Base-by-base conservation (phyloP, 1,284 basidiomycete genomes). In the Filobasidium uniguttulatum region DNA sequence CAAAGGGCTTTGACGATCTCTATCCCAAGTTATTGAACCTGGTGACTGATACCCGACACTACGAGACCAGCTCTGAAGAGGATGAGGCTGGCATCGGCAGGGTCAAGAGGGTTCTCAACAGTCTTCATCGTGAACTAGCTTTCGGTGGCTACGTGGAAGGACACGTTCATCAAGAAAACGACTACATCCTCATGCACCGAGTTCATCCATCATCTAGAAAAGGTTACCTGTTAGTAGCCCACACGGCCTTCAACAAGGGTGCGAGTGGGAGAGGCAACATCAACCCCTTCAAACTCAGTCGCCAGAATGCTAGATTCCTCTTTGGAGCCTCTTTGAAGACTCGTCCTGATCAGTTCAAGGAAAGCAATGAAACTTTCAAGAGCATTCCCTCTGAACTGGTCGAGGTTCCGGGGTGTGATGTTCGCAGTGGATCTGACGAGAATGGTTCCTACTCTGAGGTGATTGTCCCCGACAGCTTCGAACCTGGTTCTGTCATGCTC, bases 1-100 rank as follows among this genome's bases (percentile, higher is more conserved):
- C 88, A 58, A 93, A 94, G 67, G 90, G 90, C 29, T 93, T 91
- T 61, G 90, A 96, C 62, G 90, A 96, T 60, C 69, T 96, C n/a
- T 94, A 94, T 64, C 89, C 90, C 5, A 88, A 87, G 65, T 70
- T 91, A 17, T 69, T 96, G 35, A 79, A 93, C 64, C 73, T 96
- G 30, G 91, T 96, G 14, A 73, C 72, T 12, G 90, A 96, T 67
- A 82, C 78, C 60, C 74, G 88, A 55, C 67, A 71, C 59, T 96
- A 96, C 62, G 82, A 85, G 57, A 61, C 72, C 74, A 37, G 78
- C 71, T 30, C 59, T 5, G 75, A 70, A 14, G 72, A 75, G 48
- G 64, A 70, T 19, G 63, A 64, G 14, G 56, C 62, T 26, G 67
- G 65, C 5, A 89, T 94, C 58, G 81, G 83, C 6, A 76, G 69